Evolutionary conservation across 352 stramenopile genomes (phyloP).

Genomic region (Elongisporangium undulatum): DNA sequence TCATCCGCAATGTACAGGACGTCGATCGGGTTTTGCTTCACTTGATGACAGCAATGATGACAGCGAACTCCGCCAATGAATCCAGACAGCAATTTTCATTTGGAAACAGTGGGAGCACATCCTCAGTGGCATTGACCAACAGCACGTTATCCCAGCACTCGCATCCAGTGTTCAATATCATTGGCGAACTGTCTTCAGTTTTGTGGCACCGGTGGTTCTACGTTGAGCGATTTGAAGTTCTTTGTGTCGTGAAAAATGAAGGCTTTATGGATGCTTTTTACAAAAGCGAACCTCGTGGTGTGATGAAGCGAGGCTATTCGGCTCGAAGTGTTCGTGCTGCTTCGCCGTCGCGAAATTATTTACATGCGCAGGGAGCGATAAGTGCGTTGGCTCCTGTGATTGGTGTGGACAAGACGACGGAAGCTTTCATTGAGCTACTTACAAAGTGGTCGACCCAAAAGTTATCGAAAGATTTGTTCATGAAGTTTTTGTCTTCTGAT

Average conservation of each 20-base stretch:
- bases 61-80: constrained; percentile 16
- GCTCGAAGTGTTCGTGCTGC: neutral
- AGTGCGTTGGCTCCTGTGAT: constrained; percentile 11
- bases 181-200: constrained; percentile 81
- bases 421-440: constrained; percentile 51
- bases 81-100: constrained; percentile 66
- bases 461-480: constrained; percentile 72
- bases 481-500: constrained; percentile 57
- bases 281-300: constrained; percentile 26
- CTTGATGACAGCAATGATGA: constrained; percentile 66
- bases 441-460: constrained; percentile 77
- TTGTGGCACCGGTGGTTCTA: constrained; percentile 89
- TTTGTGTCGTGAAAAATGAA: constrained; percentile 70
- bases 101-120: constrained; percentile 34
- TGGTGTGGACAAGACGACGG: constrained; percentile 49
- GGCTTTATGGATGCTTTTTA: constrained; percentile 64
- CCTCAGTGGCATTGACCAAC: constrained; percentile 23
- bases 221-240: constrained; percentile 83
- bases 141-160: constrained; percentile 36
- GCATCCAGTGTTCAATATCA: constrained; percentile 88
- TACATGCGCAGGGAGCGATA: constrained; percentile 5
- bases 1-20: constrained; percentile 83
- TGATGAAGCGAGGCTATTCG: constrained; percentile 25
- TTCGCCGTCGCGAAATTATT: constrained; percentile 7
- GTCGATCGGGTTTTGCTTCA: constrained; percentile 82